Evolutionary conservation across 1,139 yeast genomes (phyloP), one percentile per base, ranked within the genome.

Genomic region (Yarrowia galli): DNA sequence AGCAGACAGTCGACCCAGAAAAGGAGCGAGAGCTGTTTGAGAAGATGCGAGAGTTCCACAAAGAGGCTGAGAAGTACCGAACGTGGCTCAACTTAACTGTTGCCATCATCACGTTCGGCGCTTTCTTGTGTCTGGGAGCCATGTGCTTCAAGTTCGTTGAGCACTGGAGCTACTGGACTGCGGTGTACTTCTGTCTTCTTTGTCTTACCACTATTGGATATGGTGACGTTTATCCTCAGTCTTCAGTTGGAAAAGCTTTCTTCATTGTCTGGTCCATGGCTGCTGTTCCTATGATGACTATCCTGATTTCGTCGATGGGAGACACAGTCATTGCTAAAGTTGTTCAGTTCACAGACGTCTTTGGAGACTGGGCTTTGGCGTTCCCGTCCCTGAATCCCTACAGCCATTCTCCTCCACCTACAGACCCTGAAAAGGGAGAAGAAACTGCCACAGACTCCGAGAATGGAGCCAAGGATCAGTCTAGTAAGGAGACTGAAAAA

Each of bases 211-310:
- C 97, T 0, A 89, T 92, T 69, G 97, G 97, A 0, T 91, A 89
- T 77, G 97, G 97, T 38, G 93, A 89, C 73, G 87, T 80, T 73
- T 81, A 87, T 0, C 96, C 97, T 0, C 70, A 69, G 3, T 77
- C 88, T 0, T 78, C 87, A 1, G 87, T 90, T 9, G 96, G 96
- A 0, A 79, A 90, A 58, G 84, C 88, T 0, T 86, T 91, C 72
- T 92, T 91, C 74, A 86, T 90, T 13, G 77, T 86, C 4, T 92
- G 97, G 97, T 89, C 93, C 0, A 76, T 91, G 25, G 81, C 87
- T 8, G 97, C 97, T 0, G 89, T 92, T 18, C 97, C 97, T 0
- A 80, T 91, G 69, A 91, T 92, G 96, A 89, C 97, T 0, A 88
- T 89, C 20, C 80, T 92, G 65, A 86, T 92, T 45, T 88, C 95